Percentiles rank a stretch among this genome's conserved stretches.
phyloP scores from a whole-genome alignment of 768 basidiomycete species.

The Tremella yokohamensis region DNA sequence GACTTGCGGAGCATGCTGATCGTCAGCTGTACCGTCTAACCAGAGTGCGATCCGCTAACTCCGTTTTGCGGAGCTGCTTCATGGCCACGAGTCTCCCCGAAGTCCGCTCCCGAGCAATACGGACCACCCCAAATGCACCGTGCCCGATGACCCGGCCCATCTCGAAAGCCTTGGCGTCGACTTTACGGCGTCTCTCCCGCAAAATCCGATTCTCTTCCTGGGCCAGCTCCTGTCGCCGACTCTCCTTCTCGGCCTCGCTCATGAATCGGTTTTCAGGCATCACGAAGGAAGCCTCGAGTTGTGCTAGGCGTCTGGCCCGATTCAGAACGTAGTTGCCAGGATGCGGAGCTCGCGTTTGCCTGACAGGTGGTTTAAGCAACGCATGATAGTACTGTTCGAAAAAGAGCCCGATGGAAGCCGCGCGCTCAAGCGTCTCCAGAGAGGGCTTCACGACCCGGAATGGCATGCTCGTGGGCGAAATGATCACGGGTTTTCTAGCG shows the following conservation, averaged over 20 bases:
- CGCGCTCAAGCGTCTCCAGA: constrained; percentile 85
- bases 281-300: constrained; percentile 80
- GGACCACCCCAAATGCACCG: constrained; percentile 95
- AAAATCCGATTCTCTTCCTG: constrained; percentile 87
- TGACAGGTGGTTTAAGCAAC: constrained; percentile 35
- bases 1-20: constrained; percentile 84
- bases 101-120: constrained; percentile 76
- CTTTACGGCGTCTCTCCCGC: constrained; percentile 74
- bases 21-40: constrained; percentile 54
- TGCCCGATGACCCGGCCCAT: constrained; percentile 93
- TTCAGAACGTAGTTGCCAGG: constrained; percentile 74
- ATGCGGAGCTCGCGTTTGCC: constrained; percentile 58
- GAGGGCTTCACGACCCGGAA: constrained; percentile 67
- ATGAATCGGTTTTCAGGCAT: constrained; percentile 54
- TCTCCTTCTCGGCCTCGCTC: constrained; percentile 65
- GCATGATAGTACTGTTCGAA: constrained; percentile 57
- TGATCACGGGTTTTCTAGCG: too few species aligned
- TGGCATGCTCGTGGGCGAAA: constrained; percentile 10
- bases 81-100: constrained; percentile 84
- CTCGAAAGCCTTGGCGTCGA: constrained; percentile 77
- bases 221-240: constrained; percentile 69
- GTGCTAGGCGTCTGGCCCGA: constrained; percentile 75
- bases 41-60: constrained; percentile 49
- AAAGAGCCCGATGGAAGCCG: constrained; percentile 85
- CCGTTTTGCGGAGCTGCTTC: constrained; percentile 71